These are phyloP conservation scores for Nicotiana knightiana DNA, from an alignment of 257 asterid species.

Conservation along the genomic window DNA sequence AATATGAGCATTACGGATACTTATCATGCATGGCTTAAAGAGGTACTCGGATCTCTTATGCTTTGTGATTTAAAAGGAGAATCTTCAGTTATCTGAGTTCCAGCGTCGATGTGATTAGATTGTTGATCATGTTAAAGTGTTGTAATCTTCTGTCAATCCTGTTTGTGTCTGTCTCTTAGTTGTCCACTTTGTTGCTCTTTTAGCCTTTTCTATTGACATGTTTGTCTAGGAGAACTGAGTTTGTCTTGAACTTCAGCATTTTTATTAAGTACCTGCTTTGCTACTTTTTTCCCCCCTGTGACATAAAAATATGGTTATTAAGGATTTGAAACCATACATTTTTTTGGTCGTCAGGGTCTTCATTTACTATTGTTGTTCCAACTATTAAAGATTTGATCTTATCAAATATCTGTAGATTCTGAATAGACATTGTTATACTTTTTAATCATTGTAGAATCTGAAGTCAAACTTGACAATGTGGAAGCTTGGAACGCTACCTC, in stretches of 20 bases:
- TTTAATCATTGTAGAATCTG: constrained; percentile 68
- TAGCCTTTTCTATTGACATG: neutral
- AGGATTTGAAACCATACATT: neutral
- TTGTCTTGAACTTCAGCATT: neutral
- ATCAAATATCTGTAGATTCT: constrained; percentile 1
- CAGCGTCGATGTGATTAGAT: neutral
- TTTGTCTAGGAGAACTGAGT: neutral
- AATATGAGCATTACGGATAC: constrained; percentile 68
- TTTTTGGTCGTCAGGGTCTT: neutral
- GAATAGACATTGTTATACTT: neutral
- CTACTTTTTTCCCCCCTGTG: neutral
- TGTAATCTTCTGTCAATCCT: neutral
- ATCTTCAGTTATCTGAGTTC: neutral
- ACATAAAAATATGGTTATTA: neutral
- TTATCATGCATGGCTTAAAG: constrained; percentile 89
- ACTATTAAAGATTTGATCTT: neutral
- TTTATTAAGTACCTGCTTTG: neutral
- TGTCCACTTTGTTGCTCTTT: neutral
- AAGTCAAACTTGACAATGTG: constrained; percentile 86
- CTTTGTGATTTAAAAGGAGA: neutral
- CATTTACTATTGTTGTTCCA: neutral
- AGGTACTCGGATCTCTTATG: constrained; percentile 39
- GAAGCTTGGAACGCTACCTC: constrained; percentile 99
- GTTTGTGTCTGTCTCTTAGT: neutral
- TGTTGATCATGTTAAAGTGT: neutral